These are phyloP conservation scores for Chaetomium globosum DNA, from an alignment of 2,329 filamentous ascomycete species.

Conservation along the genomic window DNA sequence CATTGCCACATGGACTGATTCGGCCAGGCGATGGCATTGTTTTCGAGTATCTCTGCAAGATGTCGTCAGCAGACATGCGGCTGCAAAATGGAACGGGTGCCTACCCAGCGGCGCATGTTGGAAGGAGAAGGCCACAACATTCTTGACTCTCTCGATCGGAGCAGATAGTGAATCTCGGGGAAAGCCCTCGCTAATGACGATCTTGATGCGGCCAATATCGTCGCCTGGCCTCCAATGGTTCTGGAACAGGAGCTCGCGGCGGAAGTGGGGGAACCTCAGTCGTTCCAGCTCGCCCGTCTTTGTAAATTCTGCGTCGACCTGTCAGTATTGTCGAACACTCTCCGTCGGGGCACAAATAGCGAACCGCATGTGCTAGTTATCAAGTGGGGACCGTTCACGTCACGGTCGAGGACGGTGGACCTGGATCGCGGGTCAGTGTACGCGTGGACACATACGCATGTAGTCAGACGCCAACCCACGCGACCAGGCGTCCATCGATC, in stretches of 20 bases:
- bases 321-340: conserved; percentile 1
- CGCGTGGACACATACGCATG: not conserved
- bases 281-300: conserved; percentile 60
- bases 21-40: conserved; percentile 77
- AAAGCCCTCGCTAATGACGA: conserved; percentile 75
- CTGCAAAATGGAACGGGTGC: conserved; percentile 29
- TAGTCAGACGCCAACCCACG: conserved; percentile 47
- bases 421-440: conserved; percentile 43
- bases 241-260: conserved; percentile 68
- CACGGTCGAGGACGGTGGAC: conserved; percentile 57
- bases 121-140: conserved; percentile 78
- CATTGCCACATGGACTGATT: conserved; percentile 70
- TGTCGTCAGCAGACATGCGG: conserved; percentile 27
- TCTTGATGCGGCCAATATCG: conserved; percentile 71
- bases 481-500: conserved; percentile 66
- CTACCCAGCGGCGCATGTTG: conserved; percentile 79
- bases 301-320: conserved; percentile 48
- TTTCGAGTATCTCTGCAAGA: conserved; percentile 68
- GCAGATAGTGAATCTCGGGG: conserved; percentile 54
- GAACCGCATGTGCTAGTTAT: conserved; percentile 51
- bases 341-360: conserved; percentile 4
- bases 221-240: conserved; percentile 73
- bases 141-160: conserved; percentile 68
- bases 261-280: conserved; percentile 74
- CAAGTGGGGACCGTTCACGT: conserved; percentile 55